A percentile compares a stretch with the other conserved stretches of the same genome.
Conservation (phyloP, 371 early-diverging fungal genomes). For the Apophysomyces sp. region DNA sequence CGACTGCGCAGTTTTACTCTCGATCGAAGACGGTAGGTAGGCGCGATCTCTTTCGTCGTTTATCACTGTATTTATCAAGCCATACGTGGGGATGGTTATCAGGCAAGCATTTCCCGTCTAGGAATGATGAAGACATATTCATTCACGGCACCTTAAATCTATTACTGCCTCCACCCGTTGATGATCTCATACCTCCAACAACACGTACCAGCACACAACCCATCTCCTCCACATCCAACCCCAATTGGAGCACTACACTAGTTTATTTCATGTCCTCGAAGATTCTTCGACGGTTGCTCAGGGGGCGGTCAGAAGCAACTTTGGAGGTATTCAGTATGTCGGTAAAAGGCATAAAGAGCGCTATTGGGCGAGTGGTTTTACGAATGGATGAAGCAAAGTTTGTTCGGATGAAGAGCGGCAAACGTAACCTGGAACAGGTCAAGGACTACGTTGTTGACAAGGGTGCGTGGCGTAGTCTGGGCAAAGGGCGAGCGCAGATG, state of each 20-base stretch:
- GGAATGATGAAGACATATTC: conserved; percentile 34
- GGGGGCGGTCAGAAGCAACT: conserved; percentile 18
- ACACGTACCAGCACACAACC: conserved; percentile 39
- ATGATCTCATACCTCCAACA: conserved; percentile 44
- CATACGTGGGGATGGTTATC: neutral
- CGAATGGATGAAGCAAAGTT: conserved; percentile 31
- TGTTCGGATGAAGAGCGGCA: conserved; percentile 26
- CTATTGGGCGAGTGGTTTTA: conserved; percentile 24
- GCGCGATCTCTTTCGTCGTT: neutral
- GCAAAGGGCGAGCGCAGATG: conserved; percentile 16
- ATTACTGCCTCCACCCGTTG: conserved; percentile 28
- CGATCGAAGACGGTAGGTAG: conserved; percentile 1
- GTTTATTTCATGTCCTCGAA: conserved; percentile 40
- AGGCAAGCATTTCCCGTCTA: conserved; percentile 27
- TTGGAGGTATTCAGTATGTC: conserved; percentile 21
- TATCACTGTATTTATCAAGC: neutral
- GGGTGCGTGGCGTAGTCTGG: conserved; percentile 30
- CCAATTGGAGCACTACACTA: conserved; percentile 37
- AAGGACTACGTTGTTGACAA: conserved; percentile 41
- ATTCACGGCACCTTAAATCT: conserved; percentile 34
- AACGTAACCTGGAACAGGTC: conserved; percentile 23
- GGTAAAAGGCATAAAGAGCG: conserved; percentile 14
- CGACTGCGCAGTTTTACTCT: neutral
- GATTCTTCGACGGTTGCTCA: conserved; percentile 25
- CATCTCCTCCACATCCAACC: conserved; percentile 12